These are phyloP conservation scores for Pseudogymnoascus destructans DNA, from an alignment of 2,329 filamentous ascomycete genomes.

Conservation along the genomic window DNA sequence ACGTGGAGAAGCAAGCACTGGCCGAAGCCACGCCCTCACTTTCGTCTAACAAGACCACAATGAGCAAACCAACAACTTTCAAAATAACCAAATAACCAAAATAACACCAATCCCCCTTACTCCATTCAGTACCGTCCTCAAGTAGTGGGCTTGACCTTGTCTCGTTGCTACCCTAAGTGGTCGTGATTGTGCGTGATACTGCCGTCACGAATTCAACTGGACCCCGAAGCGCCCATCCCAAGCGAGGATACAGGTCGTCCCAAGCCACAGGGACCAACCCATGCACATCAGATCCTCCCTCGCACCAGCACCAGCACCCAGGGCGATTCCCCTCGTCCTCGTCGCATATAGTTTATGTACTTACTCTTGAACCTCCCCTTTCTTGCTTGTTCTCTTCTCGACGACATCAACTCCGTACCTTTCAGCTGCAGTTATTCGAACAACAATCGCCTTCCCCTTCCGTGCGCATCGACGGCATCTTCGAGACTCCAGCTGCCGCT, in stretches of 20 bases:
- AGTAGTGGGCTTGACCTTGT: not conserved
- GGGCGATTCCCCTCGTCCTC: not conserved
- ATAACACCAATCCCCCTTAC: not conserved
- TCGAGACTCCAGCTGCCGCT: not conserved
- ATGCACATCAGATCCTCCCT: not conserved
- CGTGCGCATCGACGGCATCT: conserved; percentile 4
- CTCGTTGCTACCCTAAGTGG: not conserved
- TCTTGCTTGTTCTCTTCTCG: not conserved
- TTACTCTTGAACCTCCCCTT: not conserved
- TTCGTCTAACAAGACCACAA: not conserved
- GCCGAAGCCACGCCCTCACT: not conserved
- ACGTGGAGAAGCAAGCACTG: not conserved
- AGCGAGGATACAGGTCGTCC: no score
- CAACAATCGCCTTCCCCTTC: not conserved
- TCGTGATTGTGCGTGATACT: not conserved
- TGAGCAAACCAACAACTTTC: not conserved
- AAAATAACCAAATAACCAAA: conserved; percentile 4
- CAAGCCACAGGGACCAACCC: not conserved
- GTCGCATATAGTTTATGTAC: not conserved
- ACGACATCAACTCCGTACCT: not conserved
- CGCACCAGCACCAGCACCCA: no score
- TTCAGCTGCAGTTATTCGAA: not conserved
- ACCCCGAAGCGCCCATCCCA: not conserved
- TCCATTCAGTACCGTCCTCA: not conserved
- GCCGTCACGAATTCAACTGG: not conserved